Evolutionary conservation across 495 filamentous ascomycete species (phyloP).

Genomic region (Aspergillus incahuasiensis): DNA sequence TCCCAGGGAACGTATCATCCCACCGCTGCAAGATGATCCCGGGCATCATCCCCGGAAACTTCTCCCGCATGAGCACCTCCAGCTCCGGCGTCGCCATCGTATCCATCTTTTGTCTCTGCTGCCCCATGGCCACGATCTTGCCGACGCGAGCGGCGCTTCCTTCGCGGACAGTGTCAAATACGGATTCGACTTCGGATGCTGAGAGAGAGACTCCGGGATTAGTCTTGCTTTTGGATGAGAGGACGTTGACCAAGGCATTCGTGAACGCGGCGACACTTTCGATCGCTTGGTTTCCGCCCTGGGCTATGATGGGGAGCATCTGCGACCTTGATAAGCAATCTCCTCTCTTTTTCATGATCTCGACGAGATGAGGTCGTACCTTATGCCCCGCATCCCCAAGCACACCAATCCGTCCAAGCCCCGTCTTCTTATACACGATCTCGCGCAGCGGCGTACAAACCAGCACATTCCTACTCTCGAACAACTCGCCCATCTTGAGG

Average conservation of each 20-base stretch:
- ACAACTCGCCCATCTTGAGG: neutral
- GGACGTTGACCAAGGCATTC: neutral
- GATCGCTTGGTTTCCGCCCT: constrained; percentile 7
- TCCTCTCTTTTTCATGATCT: neutral
- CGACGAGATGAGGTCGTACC: constrained; percentile 5
- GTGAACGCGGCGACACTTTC: neutral
- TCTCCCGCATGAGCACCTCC: too few species aligned
- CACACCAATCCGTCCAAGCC: constrained; percentile 20
- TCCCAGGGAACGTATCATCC: too few species aligned
- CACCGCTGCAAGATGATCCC: too few species aligned
- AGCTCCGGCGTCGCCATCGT: too few species aligned
- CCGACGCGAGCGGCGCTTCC: too few species aligned
- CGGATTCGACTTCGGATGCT: too few species aligned
- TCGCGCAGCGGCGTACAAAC: constrained; percentile 20
- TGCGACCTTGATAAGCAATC: neutral
- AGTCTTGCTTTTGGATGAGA: too few species aligned
- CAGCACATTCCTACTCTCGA: constrained; percentile 6
- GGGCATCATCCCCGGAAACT: too few species aligned
- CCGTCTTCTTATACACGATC: constrained; percentile 24
- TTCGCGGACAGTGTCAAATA: too few species aligned
- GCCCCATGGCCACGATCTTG: too few species aligned
- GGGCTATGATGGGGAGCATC: neutral
- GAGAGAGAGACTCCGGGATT: too few species aligned
- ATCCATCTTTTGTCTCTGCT: too few species aligned
- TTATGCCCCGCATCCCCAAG: constrained; percentile 28